Evolutionary conservation across 371 early-diverging fungal genomes (phyloP).

Genomic region (Rhizopus arrhizus): DNA sequence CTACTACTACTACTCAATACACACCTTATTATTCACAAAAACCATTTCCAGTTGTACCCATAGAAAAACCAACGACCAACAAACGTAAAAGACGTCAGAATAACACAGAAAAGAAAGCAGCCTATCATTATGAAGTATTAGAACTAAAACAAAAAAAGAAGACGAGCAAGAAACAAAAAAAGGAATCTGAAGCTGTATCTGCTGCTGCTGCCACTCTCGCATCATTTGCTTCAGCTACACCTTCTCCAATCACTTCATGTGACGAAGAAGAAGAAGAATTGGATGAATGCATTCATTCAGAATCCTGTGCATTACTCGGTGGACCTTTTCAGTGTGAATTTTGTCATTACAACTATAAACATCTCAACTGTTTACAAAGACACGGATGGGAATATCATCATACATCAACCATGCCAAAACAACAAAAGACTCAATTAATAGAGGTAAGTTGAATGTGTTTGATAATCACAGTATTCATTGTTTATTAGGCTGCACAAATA

Average conservation of each 20-base stretch:
- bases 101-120: constrained; percentile 10
- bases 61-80: constrained; percentile 11
- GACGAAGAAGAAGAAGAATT: constrained; percentile 13
- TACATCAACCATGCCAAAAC: constrained; percentile 36
- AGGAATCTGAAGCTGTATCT: constrained; percentile 37
- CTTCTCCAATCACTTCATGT: background rate
- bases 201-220: constrained; percentile 53
- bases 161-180: constrained; percentile 24
- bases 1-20: background rate
- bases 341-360: constrained; percentile 37
- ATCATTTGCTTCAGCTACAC: constrained; percentile 39
- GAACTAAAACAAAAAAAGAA: constrained; percentile 31
- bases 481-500: constrained; percentile 53
- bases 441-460: constrained; percentile 32
- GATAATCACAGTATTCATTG: constrained; percentile 13
- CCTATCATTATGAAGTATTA: constrained; percentile 33
- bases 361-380: constrained; percentile 41
- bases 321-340: constrained; percentile 35
- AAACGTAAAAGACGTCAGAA: constrained; percentile 27
- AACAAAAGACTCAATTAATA: constrained; percentile 50
- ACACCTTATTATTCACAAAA: background rate
- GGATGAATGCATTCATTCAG: constrained; percentile 29
- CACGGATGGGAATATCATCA: constrained; percentile 44
- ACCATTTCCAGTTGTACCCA: constrained; percentile 5
- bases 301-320: constrained; percentile 37